These are phyloP conservation scores for Kickxella alabastrina DNA, from an alignment of 192 early-diverging fungal species.

Conservation along the genomic window DNA sequence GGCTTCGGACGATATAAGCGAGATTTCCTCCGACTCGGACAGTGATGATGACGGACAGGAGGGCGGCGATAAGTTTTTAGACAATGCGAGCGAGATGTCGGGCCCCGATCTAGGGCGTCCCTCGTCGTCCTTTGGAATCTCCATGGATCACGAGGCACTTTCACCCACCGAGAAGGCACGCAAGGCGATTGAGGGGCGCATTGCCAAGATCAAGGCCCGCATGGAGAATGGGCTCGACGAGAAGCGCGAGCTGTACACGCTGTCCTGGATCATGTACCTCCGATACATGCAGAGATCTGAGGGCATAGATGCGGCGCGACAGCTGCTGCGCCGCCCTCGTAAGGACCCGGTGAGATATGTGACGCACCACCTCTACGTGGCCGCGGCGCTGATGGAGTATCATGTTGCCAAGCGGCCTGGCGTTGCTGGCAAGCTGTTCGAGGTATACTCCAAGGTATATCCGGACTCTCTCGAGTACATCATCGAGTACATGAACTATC, in stretches of 20 bases:
- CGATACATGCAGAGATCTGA: conserved; percentile 72
- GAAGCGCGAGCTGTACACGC: conserved; percentile 54
- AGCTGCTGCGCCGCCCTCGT: conserved; percentile 63
- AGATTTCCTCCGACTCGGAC: conserved; percentile 13
- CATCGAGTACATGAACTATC: conserved; percentile 77
- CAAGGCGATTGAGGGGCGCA: conserved; percentile 31
- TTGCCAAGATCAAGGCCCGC: conserved; percentile 38
- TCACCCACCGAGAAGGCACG: neutral
- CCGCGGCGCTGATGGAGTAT: conserved; percentile 89
- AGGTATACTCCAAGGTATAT: conserved; percentile 79
- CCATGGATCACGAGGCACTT: neutral
- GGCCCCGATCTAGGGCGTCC: neutral
- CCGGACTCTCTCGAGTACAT: conserved; percentile 71
- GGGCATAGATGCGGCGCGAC: conserved; percentile 68
- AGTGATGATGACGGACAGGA: conserved; percentile 39
- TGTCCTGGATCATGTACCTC: conserved; percentile 90
- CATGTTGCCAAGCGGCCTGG: conserved; percentile 78
- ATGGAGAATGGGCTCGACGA: conserved; percentile 25
- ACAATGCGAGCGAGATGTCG: conserved; percentile 45
- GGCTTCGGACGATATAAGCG: neutral
- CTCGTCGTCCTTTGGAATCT: conserved; percentile 20
- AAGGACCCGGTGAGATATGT: conserved; percentile 69
- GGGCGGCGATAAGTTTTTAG: conserved; percentile 43
- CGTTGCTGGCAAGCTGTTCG: conserved; percentile 87
- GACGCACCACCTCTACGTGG: conserved; percentile 85